Evolutionary conservation across 2,329 filamentous ascomycete species (phyloP), one percentile per base, ranked within the genome.

Genomic region (Exutisphaerella laricina): DNA sequence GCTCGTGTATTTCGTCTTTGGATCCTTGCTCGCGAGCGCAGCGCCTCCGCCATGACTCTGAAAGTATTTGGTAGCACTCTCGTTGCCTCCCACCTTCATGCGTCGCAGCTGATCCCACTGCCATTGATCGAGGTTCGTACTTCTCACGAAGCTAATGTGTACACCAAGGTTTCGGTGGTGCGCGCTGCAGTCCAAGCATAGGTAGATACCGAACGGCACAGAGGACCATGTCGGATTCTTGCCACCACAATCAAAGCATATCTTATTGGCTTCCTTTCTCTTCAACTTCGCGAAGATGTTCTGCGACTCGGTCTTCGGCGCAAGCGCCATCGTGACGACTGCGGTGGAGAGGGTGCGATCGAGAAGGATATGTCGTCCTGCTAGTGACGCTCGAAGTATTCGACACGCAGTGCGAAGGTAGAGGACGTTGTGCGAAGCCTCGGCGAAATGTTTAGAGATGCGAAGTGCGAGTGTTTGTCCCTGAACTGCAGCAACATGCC

Each of bases 191-290:
- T 98, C 92, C 60, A 98, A 83, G 64, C 92, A 98, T 16, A 98
- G 80, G 66, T 97, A 98, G 66, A 98, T 97, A 62, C 87, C 92
- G 53, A 98, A 88, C 8, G 90, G 89, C 5, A 59, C 58, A 6
- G 90, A 97, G 5, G 89, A 94, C 92, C 92, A 98, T 46, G 92
- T 97, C 50, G 92, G 92, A 64, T 96, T 96, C 71, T 97, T 97
- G 61, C 88, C 85, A 65, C 86, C 83, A 70, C 92, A 98, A 72
- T 98, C 92, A 70, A 98, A 98, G 77, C 92, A 98, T 73, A 94
- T 80, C 89, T 94, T 95, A 74, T 98, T 98, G 49, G 89, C 88
- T 48, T 83, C 80, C 74, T 96, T 95, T 45, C 82, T 78, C 77
- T 94, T 96, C 66, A 97, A 73, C 74, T 96, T 96, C 74, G 94